Conservation (phyloP, 2,329 filamentous ascomycete species). For the Simplicillium aogashimaense region DNA sequence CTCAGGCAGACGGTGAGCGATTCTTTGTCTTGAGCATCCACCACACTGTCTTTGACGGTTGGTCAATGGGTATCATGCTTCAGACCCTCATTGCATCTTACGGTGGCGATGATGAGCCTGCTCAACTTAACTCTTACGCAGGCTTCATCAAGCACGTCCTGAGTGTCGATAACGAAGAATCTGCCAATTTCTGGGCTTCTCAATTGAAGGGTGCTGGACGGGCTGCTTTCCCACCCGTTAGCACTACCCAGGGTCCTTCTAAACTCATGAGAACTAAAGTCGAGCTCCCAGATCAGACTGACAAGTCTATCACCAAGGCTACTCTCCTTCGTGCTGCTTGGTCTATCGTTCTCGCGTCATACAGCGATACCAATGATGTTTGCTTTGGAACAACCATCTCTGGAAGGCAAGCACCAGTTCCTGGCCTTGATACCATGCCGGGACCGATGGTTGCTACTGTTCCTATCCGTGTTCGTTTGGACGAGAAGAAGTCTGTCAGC, state of each 20-base stretch:
- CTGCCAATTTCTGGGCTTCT: slow-evolving; percentile 24
- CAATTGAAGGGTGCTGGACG: slow-evolving; percentile 24
- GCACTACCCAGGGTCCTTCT: slow-evolving; percentile 18
- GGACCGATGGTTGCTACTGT: slow-evolving; percentile 46
- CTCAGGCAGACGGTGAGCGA: slow-evolving; percentile 1
- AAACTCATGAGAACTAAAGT: slow-evolving; percentile 36
- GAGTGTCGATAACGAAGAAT: slow-evolving; percentile 12
- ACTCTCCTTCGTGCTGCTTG: slow-evolving; percentile 43
- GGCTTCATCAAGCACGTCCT: slow-evolving; percentile 28
- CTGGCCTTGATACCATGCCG: slow-evolving; percentile 35
- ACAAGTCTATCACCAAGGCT: slow-evolving; percentile 29
- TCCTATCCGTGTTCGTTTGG: slow-evolving; percentile 34
- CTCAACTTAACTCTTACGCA: slow-evolving; percentile 12
- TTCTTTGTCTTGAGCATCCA: slow-evolving; percentile 7
- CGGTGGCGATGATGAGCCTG: slow-evolving; percentile 12
- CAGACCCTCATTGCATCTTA: slow-evolving; percentile 3
- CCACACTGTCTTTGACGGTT: slow-evolving; percentile 8
- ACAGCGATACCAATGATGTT: slow-evolving; percentile 35
- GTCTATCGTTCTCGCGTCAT: slow-evolving; percentile 36
- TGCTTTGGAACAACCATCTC: slow-evolving; percentile 46
- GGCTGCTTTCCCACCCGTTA: slow-evolving; percentile 25
- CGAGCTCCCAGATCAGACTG: slow-evolving; percentile 17
- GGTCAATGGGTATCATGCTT: slow-evolving; percentile 7
- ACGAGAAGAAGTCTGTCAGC: slow-evolving; percentile 23
- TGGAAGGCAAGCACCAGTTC: slow-evolving; percentile 33